Evolutionary conservation across 192 early-diverging fungal species (phyloP), one percentile per base, ranked within the genome.

Genomic region (Linnemannia elongata): DNA sequence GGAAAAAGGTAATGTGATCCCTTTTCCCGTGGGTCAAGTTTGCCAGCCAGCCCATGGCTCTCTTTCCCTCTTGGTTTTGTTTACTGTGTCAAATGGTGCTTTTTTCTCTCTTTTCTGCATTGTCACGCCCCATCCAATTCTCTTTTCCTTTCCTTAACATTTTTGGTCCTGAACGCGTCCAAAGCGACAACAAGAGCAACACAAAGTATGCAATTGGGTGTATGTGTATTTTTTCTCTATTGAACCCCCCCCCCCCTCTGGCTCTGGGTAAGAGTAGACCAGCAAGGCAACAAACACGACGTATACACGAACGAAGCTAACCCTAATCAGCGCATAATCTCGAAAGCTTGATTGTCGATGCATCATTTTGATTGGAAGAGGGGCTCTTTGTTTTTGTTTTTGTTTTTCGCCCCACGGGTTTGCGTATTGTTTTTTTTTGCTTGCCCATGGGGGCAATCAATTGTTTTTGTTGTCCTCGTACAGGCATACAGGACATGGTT

Each of bases 1-100:
- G 60, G 60, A 66, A 66, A 33, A 33, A 12, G 60, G 60, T 66
- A 66, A 33, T 66, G 60, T 66, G 60, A 66, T 66, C 60, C 60
- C 17, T 66, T 66, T 66, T 66, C 60, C 60, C 30, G 60, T 66
- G 30, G n/a, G 60, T 66, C 30, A 66, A 66, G 27, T 30, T 66
- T 33, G 60, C 3, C 60, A 15, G 60, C 27, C 60, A 33, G 60
- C 27, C 60, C 60, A 66, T 66, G 60, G 60, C 60, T 66, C 60
- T 66, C 27, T 33, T 33, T 66, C 30, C 13, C 27, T 66, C 27
- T 4, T 66, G 12, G 12, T 33, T n/a, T 27, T 66, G 60, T 66
- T 66, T 66, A 66, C 55, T 55, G 22, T 55, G 3, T 6, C 49
- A 18, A 22, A 22, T 52, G 49, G 18, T 18, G 49, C 49, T 52